A percentile compares a stretch with the other conserved stretches of the same genome.
phyloP scores from a whole-genome alignment of 805 yeast genomes.

The Scheffersomyces stipitis region DNA sequence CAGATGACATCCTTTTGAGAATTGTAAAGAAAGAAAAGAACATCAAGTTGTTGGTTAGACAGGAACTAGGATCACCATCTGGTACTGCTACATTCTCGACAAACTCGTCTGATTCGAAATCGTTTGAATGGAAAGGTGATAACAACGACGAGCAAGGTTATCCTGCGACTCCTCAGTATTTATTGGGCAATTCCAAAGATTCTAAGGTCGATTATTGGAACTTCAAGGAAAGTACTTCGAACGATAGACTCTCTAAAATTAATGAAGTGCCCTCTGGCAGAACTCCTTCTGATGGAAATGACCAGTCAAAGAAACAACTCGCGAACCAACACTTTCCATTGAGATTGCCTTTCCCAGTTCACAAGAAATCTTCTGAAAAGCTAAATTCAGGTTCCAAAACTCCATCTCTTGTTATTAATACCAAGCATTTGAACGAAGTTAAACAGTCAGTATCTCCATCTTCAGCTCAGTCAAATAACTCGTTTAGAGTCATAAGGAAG shows the following conservation, averaged over 20 bases:
- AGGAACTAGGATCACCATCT: slow-evolving; percentile 33
- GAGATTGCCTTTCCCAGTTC: slow-evolving; percentile 14
- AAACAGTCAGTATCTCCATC: neutral
- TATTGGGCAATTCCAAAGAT: slow-evolving; percentile 46
- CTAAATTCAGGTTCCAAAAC: slow-evolving; percentile 2
- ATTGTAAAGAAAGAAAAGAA: slow-evolving; percentile 33
- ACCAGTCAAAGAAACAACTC: too few relatives aligned
- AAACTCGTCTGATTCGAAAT: slow-evolving; percentile 54
- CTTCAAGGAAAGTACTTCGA: slow-evolving; percentile 44
- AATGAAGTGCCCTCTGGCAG: slow-evolving; percentile 8
- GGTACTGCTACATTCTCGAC: slow-evolving; percentile 41
- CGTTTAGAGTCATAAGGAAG: slow-evolving; percentile 68
- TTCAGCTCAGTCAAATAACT: slow-evolving; percentile 18
- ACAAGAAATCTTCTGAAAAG: slow-evolving; percentile 5
- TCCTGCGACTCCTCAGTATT: slow-evolving; percentile 70
- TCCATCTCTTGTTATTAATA: slow-evolving; percentile 17
- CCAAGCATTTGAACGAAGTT: slow-evolving; percentile 5
- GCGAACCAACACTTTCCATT: slow-evolving; percentile 14
- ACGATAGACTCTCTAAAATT: slow-evolving; percentile 15
- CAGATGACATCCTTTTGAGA: slow-evolving; percentile 45
- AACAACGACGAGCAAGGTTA: slow-evolving; percentile 40
- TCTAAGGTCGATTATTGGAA: slow-evolving; percentile 53
- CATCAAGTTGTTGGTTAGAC: slow-evolving; percentile 34
- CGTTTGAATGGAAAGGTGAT: slow-evolving; percentile 48
- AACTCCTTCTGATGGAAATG: neutral